Conservation (phyloP, 2,329 filamentous ascomycete species). For the Hyphodiscus sp. region DNA sequence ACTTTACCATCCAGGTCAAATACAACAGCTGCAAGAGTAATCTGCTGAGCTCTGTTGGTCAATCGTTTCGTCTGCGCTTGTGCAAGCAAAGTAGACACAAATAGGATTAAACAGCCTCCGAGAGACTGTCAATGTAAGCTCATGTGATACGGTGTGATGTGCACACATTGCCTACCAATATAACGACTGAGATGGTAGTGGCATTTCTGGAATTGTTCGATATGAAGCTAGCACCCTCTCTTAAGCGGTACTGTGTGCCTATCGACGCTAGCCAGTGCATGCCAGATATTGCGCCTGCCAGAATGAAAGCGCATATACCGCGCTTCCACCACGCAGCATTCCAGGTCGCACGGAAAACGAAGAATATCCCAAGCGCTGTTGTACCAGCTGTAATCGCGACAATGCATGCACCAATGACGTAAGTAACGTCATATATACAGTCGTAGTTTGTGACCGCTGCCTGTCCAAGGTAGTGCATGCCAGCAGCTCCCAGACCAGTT, state of each 20-base stretch:
- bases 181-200: neutral
- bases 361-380: neutral
- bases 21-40: constrained; percentile 50
- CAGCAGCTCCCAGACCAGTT: neutral
- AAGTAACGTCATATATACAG: neutral
- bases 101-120: neutral
- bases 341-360: neutral
- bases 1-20: constrained; percentile 61
- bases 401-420: neutral
- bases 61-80: neutral
- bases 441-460: neutral
- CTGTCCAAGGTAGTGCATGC: neutral
- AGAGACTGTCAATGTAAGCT: neutral
- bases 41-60: constrained; percentile 39
- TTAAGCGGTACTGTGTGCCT: neutral
- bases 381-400: neutral
- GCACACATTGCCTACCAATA: neutral
- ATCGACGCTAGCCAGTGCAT: neutral
- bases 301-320: neutral
- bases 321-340: neutral
- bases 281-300: neutral
- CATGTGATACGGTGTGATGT: neutral
- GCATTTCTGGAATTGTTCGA: neutral
- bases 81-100: neutral
- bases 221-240: neutral